Conservation (phyloP, 495 filamentous ascomycete genomes). For the Trichoderma erinaceum region DNA sequence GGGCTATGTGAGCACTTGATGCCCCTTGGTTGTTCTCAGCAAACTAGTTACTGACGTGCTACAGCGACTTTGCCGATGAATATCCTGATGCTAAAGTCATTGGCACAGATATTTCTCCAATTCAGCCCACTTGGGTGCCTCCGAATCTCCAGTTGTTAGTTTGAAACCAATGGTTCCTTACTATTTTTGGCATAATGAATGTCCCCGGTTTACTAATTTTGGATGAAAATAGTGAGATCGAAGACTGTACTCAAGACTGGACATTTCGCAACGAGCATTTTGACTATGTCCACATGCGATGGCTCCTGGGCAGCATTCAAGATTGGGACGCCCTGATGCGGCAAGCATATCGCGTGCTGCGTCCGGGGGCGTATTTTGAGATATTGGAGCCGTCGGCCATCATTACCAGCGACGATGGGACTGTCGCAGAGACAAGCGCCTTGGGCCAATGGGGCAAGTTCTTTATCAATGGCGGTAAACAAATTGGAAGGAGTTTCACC, state of each 20-base stretch:
- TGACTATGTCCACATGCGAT: conserved; percentile 58
- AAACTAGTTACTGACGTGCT: conserved; percentile 14
- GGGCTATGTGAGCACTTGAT: conserved; percentile 33
- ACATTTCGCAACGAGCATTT: conserved; percentile 37
- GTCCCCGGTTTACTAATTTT: not conserved
- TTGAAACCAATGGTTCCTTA: not conserved
- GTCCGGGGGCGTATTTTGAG: conserved; percentile 41
- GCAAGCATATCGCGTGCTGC: conserved; percentile 24
- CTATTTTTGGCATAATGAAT: not conserved
- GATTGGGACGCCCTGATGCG: conserved; percentile 46
- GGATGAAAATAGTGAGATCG: conserved; percentile 56
- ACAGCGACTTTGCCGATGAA: conserved; percentile 38
- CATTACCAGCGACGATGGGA: conserved; percentile 45
- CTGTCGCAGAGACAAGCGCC: conserved; percentile 38
- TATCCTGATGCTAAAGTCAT: conserved; percentile 48
- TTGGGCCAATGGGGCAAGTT: conserved; percentile 40
- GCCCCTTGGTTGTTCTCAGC: conserved; percentile 12
- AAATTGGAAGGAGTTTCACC: conserved; percentile 40
- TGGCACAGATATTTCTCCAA: conserved; percentile 61
- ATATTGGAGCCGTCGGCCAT: conserved; percentile 39
- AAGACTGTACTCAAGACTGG: conserved; percentile 47
- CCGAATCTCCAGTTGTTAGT: conserved; percentile 41
- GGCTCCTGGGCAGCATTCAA: conserved; percentile 46
- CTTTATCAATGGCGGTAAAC: conserved; percentile 40
- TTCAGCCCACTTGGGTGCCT: conserved; percentile 47